Evolutionary conservation across 2,329 filamentous ascomycete genomes (phyloP), one percentile per base, ranked within the genome.

Genomic region (Ophiostoma perfectum): DNA sequence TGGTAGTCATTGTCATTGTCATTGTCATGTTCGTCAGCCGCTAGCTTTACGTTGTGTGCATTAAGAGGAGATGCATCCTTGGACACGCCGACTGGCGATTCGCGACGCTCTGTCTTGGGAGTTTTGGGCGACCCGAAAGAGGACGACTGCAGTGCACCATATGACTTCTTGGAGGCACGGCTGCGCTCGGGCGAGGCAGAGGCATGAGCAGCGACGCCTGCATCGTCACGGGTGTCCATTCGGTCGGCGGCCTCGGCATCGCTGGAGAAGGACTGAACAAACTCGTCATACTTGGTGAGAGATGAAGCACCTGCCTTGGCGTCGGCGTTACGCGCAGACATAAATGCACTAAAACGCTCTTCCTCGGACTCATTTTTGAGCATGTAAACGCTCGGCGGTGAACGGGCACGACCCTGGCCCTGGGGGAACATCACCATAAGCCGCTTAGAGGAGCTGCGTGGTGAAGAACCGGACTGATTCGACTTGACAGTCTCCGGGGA

Each of bases 371-470:
- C 67, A 16, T 66, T 66, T 2, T 62, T 12, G 2, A 72, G 65
- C 36, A 65, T n/a, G 11, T 66, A 69, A 12, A 72, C 68, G 6
- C 36, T 68, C 0, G 71, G 67, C 11, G 71, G 68, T 27, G 70
- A 71, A 2, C 68, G 71, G 45, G 64, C 52, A 38, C 66, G 70
- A 8, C 67, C 67, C 5, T 44, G 68, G 1, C 69, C 67, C 5
- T 44, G 68, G 1, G 70, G 68, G 5, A 71, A 18, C 9, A 66
- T 68, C 0, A 71, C 67, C 71, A 72, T 71, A 18, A 72, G 67
- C 3, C 71, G 52, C 11, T 62, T 64, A 7, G 62, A 42, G 14
- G 47, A 55, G 18, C n/a, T 38, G n/a, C 16, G 41, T 27, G 60
- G 39, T 3, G 67, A 45, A 4, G 4, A 11, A 14, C 18, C 44